phyloP scores from a whole-genome alignment of 2,329 filamentous ascomycete species.

The Nemania diffusa region DNA sequence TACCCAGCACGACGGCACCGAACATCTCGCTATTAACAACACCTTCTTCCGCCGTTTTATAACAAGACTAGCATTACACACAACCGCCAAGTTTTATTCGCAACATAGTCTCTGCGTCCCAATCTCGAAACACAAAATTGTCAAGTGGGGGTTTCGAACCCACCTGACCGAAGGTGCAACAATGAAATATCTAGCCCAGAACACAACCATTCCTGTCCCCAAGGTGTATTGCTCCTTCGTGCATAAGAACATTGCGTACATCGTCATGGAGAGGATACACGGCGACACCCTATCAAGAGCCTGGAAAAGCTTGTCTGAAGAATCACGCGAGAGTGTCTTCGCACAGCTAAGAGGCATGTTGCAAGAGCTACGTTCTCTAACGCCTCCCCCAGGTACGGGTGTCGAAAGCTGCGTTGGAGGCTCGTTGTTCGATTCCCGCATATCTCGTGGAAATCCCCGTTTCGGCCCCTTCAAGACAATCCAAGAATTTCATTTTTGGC shows the following conservation, averaged over 20 bases:
- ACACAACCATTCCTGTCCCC: constrained; percentile 5
- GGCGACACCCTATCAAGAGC: not conserved
- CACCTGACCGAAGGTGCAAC: constrained; percentile 10
- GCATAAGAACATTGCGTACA: constrained; percentile 7
- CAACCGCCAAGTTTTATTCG: constrained; percentile 4
- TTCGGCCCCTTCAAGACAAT: constrained; percentile 13
- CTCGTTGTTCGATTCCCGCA: constrained; percentile 1
- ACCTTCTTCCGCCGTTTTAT: constrained; percentile 6
- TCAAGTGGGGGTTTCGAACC: not conserved
- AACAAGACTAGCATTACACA: constrained; percentile 9
- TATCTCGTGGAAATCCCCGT: not conserved
- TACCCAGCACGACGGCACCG: not conserved
- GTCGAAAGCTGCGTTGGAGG: constrained; percentile 14
- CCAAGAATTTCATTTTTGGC: constrained; percentile 8
- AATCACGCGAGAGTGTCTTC: not conserved
- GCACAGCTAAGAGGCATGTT: not conserved
- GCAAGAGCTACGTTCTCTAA: constrained; percentile 7
- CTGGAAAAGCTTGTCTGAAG: not conserved
- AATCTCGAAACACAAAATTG: constrained; percentile 8
- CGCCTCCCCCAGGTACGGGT: constrained; percentile 8
- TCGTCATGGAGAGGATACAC: constrained; percentile 14
- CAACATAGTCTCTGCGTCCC: not conserved
- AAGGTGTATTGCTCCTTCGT: constrained; percentile 13
- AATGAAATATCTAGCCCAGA: constrained; percentile 1
- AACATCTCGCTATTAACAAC: constrained; percentile 14